Conservation (phyloP, 495 filamentous ascomycete genomes). For the Aspergillus ostianus region DNA sequence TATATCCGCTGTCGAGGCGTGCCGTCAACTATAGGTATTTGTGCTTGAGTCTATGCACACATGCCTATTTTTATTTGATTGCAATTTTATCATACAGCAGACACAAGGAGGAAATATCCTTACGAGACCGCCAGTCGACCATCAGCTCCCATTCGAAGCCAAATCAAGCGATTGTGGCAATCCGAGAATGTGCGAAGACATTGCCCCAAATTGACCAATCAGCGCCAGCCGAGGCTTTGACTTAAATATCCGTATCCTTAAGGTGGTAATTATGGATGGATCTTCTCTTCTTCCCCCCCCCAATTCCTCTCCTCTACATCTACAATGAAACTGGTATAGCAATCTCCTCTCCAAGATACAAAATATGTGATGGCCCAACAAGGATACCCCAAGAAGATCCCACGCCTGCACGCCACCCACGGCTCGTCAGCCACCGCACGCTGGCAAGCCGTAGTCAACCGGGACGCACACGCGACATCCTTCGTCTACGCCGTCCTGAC, state of each 20-base stretch:
- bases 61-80: too few relatives aligned
- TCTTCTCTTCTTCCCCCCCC: not conserved
- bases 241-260: too few relatives aligned
- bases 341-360: not conserved
- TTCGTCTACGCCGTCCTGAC: constrained; percentile 65
- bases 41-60: too few relatives aligned
- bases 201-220: constrained; percentile 41
- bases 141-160: too few relatives aligned
- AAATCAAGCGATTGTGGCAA: too few relatives aligned
- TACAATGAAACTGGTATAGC: not conserved
- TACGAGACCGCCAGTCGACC: too few relatives aligned
- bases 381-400: constrained; percentile 20
- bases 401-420: constrained; percentile 23
- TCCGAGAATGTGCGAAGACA: not conserved
- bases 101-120: too few relatives aligned
- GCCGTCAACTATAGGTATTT: too few relatives aligned
- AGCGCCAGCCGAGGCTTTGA: not conserved
- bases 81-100: too few relatives aligned
- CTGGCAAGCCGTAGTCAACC: constrained; percentile 55
- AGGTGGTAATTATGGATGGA: too few relatives aligned
- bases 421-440: constrained; percentile 36
- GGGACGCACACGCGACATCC: constrained; percentile 45
- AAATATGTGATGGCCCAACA: constrained; percentile 7
- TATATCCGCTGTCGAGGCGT: not conserved
- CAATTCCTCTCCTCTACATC: not conserved